Evolutionary conservation across 768 basidiomycete genomes (phyloP).

Genomic region (Agaricus blazei): DNA sequence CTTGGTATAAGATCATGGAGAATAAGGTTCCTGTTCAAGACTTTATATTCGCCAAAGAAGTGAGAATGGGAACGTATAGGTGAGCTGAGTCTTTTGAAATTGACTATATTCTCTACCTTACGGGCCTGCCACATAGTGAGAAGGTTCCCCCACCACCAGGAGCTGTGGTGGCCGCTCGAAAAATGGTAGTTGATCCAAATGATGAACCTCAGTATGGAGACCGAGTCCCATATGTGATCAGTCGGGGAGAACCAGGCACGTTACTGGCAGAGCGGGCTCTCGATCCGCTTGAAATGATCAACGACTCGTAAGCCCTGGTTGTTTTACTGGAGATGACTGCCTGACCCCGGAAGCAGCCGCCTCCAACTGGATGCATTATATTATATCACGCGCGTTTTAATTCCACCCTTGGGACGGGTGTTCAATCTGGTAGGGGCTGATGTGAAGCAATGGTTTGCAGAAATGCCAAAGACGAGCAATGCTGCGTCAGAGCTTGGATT

Average conservation of each 20-base stretch:
- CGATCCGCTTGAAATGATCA: constrained; percentile 24
- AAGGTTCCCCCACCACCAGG: constrained; percentile 88
- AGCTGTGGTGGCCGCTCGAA: constrained; percentile 76
- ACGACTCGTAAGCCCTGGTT: constrained; percentile 16
- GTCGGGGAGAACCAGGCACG: constrained; percentile 52
- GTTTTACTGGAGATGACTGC: neutral
- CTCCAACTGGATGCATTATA: constrained; percentile 80
- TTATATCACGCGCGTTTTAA: constrained; percentile 83
- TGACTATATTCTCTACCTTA: neutral
- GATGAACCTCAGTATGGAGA: constrained; percentile 92
- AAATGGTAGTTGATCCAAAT: constrained; percentile 67
- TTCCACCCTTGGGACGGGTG: constrained; percentile 86
- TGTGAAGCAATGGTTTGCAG: constrained; percentile 79
- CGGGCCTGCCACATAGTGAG: constrained; percentile 45
- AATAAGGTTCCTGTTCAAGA: constrained; percentile 84
- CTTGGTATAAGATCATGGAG: constrained; percentile 82
- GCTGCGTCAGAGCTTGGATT: constrained; percentile 22
- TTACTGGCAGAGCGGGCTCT: constrained; percentile 40
- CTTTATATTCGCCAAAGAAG: constrained; percentile 93
- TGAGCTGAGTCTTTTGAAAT: constrained; percentile 19
- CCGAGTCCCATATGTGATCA: constrained; percentile 87
- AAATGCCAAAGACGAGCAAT: constrained; percentile 61
- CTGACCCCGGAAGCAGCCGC: constrained; percentile 35
- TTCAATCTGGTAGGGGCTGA: constrained; percentile 91
- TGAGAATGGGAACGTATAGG: constrained; percentile 92